phyloP scores from a whole-genome alignment of 140 eudicot genomes.

The Anethum foeniculum region DNA sequence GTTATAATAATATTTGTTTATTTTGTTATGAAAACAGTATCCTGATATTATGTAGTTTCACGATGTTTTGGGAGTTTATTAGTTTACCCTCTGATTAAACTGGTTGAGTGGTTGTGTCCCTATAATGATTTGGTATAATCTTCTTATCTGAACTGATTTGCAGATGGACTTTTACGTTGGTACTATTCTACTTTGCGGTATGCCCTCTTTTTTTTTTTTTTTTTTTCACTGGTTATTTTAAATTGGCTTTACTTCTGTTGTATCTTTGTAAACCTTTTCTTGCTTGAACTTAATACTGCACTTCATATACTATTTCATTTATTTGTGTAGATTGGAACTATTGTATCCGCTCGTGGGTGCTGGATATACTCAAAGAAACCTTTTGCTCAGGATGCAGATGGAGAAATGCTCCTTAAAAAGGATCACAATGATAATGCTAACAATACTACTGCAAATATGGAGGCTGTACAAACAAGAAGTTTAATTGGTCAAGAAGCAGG shows the following conservation, averaged over 20 bases:
- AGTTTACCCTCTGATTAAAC: background rate
- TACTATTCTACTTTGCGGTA: slow-evolving; percentile 70
- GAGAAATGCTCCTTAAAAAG: slow-evolving; percentile 29
- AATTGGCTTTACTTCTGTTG: background rate
- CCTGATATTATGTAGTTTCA: background rate
- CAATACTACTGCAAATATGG: slow-evolving; percentile 7
- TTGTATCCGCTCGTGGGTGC: slow-evolving; percentile 64
- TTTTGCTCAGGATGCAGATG: slow-evolving; percentile 26
- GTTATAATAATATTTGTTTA: background rate
- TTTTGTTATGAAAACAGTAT: background rate
- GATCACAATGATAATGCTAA: slow-evolving; percentile 13
- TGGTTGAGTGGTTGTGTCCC: background rate
- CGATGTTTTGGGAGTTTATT: background rate
- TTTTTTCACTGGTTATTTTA: background rate
- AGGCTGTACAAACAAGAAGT: slow-evolving; percentile 13
- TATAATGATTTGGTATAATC: background rate
- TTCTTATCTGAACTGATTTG: slow-evolving; percentile 4
- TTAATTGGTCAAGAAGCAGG: slow-evolving; percentile 35
- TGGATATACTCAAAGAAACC: slow-evolving; percentile 31
- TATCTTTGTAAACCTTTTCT: background rate
- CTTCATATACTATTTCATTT: background rate
- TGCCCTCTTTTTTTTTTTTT: slow-evolving; percentile 9
- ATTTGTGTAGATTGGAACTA: slow-evolving; percentile 44
- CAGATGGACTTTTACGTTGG: slow-evolving; percentile 86
- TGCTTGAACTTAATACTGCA: background rate